Evolutionary conservation across 768 basidiomycete species (phyloP).

Genomic region (Kwoniella bestiolae): DNA sequence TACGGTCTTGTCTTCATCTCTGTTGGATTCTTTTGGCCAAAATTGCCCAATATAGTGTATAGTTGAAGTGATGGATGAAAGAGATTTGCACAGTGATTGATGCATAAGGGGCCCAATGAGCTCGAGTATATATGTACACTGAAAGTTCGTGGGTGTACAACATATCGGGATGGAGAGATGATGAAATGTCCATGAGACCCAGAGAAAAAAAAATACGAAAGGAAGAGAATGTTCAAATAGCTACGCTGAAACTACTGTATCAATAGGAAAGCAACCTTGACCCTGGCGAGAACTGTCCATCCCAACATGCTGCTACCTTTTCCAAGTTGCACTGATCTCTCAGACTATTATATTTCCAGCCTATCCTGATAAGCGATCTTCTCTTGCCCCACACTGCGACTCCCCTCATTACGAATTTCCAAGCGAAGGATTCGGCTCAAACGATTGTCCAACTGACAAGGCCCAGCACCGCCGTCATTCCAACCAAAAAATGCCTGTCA

Average conservation of each 20-base stretch:
- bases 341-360: no score
- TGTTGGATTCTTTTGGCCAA: no score
- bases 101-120: no score
- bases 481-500: background rate
- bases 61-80: background rate
- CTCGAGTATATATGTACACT: background rate
- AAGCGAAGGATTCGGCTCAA: background rate
- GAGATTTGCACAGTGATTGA: background rate
- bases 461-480: background rate
- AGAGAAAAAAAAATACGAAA: background rate
- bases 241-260: no score
- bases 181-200: background rate
- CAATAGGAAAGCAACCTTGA: no score
- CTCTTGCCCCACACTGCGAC: no score
- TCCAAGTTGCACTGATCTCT: no score
- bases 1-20: no score
- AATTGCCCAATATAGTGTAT: background rate
- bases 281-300: no score
- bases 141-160: background rate
- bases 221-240: background rate
- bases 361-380: no score
- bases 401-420: no score
- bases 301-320: no score
- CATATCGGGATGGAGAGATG: background rate
- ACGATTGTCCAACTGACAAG: background rate